Base-by-base conservation (phyloP, 176 grass and related monocot genomes). In the Alloteropsis semialata region DNA sequence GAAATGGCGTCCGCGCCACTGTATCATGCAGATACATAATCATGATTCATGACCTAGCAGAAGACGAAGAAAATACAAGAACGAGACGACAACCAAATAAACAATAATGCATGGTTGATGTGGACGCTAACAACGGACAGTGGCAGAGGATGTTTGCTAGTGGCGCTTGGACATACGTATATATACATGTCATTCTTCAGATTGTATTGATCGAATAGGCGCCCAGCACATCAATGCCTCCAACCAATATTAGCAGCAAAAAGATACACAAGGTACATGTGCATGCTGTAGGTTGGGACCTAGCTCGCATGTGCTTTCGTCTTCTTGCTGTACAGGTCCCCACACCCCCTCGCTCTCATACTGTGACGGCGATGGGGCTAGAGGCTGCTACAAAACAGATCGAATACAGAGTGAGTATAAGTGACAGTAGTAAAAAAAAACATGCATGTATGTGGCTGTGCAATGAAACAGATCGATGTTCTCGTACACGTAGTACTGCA, bases 61-160 rank as follows among this genome's bases (percentile, higher is more conserved):
- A n/a, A n/a, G 36, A 28, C 22, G 18, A 27, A 63, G 58, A 65
- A 84, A n/a, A 65, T 75, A 65, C 59, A 75, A 84, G 37, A 33
- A 0, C n/a, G 58, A 54, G 71, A 32, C 73, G 70, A 65, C 33
- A 75, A 49, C 58, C n/a, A 42, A 72, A 84, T 75, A 54, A 84
- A 54, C 36, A 53, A 64, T 65, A 65, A 84, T 70, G 67, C 27
- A 30, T 57, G 71, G 59, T 65, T 19, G 44, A 65, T 65, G 44
- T 75, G 45, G 70, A 75, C 14, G 30, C 29, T 51, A 65, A 77
- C 62, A 43, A 70, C n/a, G 41, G 83, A 78, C 74, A 78, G 25
- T 36, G 74, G 64, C 51, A 60, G 74, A 59, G 74, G 64, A 70
- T 77, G 51, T 70, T 78, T 58, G 64, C 51, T 78, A 77, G 83